phyloP scores from a whole-genome alignment of 208 protist genomes.

The Crithidia fasciculata region DNA sequence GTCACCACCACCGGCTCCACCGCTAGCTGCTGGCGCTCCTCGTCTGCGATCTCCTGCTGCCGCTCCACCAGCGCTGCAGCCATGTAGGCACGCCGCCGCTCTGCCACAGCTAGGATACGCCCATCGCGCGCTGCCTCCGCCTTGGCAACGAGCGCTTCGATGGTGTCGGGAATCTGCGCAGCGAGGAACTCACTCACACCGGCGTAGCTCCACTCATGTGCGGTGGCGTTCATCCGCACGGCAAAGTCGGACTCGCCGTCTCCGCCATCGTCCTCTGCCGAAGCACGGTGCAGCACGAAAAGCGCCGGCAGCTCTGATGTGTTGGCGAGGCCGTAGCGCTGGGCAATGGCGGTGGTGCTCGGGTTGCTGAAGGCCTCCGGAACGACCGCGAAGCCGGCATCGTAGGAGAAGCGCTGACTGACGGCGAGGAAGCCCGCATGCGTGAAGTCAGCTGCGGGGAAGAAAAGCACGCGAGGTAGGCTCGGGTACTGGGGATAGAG shows the following conservation, averaged over 20 bases:
- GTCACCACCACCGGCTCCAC: conserved; percentile 19
- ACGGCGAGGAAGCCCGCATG: conserved; percentile 30
- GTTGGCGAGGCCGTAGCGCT: conserved; percentile 40
- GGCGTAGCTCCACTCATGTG: conserved; percentile 5
- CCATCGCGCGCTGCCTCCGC: conserved; percentile 11
- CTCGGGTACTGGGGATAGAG: conserved; percentile 34
- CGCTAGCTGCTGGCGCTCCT: conserved; percentile 13
- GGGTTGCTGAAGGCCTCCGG: conserved; percentile 27
- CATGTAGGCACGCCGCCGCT: conserved; percentile 22
- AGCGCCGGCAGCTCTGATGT: conserved; percentile 38
- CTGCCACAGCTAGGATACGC: conserved; percentile 10
- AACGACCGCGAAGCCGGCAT: conserved; percentile 56
- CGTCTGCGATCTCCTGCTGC: conserved; percentile 22
- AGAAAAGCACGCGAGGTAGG: conserved; percentile 55
- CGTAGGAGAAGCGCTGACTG: conserved; percentile 34
- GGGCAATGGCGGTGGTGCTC: conserved; percentile 20
- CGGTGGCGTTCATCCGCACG: conserved; percentile 17
- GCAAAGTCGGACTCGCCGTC: conserved; percentile 26
- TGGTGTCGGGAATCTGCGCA: conserved; percentile 20
- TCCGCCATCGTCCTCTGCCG: conserved; percentile 10
- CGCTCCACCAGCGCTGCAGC: conserved; percentile 16
- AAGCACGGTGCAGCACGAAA: conserved; percentile 28
- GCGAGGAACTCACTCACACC: conserved; percentile 18
- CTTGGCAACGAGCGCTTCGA: conserved; percentile 4
- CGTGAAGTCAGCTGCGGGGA: conserved; percentile 30